These are phyloP conservation scores for Rubus idaeus DNA, from an alignment of 306 rosid species.

Conservation along the genomic window DNA sequence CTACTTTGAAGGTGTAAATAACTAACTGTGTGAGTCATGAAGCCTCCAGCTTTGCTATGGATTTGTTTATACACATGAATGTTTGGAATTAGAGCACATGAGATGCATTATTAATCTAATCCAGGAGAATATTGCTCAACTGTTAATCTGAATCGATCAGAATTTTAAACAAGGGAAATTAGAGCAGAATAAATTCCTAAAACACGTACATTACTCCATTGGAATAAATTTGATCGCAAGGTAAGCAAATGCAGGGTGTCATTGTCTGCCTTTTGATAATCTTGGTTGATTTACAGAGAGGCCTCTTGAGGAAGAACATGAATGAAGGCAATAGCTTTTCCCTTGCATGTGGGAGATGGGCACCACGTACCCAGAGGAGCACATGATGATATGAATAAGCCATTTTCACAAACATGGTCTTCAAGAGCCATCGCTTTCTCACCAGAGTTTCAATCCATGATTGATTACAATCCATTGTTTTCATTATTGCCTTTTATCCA, in stretches of 20 bases:
- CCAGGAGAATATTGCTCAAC: too few relatives aligned
- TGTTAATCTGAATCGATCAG: too few relatives aligned
- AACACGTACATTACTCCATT: neutral
- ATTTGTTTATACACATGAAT: neutral
- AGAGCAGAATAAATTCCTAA: neutral
- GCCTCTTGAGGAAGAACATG: conserved; percentile 38
- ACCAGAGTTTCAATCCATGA: neutral
- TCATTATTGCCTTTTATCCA: conserved; percentile 18
- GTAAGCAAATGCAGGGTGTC: conserved; percentile 29
- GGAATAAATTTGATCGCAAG: conserved; percentile 1
- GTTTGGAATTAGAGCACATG: neutral
- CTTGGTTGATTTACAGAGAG: conserved; percentile 28
- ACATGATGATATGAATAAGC: conserved; percentile 39
- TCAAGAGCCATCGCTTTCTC: conserved; percentile 36
- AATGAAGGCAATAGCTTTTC: conserved; percentile 27
- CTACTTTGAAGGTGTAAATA: neutral
- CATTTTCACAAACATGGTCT: conserved; percentile 26
- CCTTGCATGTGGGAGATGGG: conserved; percentile 55
- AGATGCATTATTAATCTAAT: neutral
- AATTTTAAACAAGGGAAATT: too few relatives aligned
- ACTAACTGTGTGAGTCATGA: too few relatives aligned
- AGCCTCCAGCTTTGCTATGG: neutral
- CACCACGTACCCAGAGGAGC: conserved; percentile 39
- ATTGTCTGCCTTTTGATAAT: conserved; percentile 38
- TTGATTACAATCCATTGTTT: conserved; percentile 7